Percentiles rank a stretch among this genome's conserved stretches.
Conservation (phyloP, 139 green algal genomes). For the Pedinophyceae sp. region DNA sequence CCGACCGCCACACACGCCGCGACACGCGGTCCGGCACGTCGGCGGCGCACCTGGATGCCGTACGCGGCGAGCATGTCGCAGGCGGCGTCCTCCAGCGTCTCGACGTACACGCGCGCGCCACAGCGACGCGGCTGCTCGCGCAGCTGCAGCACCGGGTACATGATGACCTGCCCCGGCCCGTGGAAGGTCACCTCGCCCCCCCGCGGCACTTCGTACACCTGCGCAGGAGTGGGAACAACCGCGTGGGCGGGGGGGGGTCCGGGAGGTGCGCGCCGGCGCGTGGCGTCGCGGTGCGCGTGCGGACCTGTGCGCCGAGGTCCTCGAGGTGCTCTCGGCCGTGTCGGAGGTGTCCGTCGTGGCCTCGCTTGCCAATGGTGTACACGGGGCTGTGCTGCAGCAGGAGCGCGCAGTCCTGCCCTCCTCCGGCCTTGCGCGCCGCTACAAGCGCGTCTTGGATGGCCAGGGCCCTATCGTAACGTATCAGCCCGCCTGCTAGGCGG, state of each 20-base stretch:
- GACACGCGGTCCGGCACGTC: neutral
- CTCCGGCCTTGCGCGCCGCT: no score
- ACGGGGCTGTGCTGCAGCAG: neutral
- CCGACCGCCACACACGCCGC: neutral
- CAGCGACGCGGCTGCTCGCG: neutral
- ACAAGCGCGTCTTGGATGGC: no score
- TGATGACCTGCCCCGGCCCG: slow-evolving; percentile 2
- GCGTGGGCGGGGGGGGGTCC: neutral
- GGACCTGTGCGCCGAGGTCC: neutral
- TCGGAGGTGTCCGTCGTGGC: neutral
- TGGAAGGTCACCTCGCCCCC: slow-evolving; percentile 3
- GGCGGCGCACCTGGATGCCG: neutral
- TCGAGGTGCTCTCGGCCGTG: neutral
- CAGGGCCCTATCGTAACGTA: no score
- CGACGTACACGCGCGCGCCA: neutral
- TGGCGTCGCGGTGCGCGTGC: neutral
- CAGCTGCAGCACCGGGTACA: slow-evolving; percentile 5
- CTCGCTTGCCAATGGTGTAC: neutral
- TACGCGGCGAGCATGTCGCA: neutral
- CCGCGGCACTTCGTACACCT: neutral
- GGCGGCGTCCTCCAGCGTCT: slow-evolving; percentile 1
- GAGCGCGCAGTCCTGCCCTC: no score
- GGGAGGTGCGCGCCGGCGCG: no score
- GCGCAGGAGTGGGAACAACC: no score
- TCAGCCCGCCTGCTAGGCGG: no score